Percentiles rank a stretch among this genome's conserved stretches.
These are phyloP conservation scores for Nicotiana benthamiana DNA, from an alignment of 257 asterid genomes.

Conservation along the genomic window DNA sequence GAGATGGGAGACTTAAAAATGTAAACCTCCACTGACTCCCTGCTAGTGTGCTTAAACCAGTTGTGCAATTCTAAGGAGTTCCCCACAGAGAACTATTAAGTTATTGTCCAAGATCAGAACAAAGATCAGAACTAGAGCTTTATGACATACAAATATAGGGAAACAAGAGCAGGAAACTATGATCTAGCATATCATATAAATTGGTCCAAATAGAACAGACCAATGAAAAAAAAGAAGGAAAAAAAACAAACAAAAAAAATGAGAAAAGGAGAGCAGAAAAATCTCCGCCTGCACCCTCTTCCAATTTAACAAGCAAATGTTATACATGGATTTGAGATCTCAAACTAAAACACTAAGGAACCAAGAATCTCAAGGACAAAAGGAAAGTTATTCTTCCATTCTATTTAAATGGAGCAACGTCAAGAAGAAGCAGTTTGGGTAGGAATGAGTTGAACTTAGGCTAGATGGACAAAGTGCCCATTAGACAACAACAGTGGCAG, in stretches of 20 bases:
- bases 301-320: neutral
- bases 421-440: neutral
- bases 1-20: constrained; percentile 17
- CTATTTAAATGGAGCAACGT: neutral
- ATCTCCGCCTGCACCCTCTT: neutral
- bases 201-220: neutral
- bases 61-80: constrained; percentile 2
- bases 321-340: neutral
- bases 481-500: neutral
- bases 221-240: neutral
- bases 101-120: neutral
- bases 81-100: neutral
- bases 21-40: constrained; percentile 23
- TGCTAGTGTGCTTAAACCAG: constrained; percentile 1
- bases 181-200: neutral
- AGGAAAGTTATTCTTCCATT: neutral
- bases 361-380: neutral
- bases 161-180: neutral
- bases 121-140: neutral
- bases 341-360: neutral
- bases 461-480: neutral
- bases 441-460: neutral
- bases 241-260: neutral
- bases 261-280: neutral
- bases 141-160: neutral